These are phyloP conservation scores for Fistulifera solaris DNA, from an alignment of 108 stramenopile species.

Conservation along the genomic window DNA sequence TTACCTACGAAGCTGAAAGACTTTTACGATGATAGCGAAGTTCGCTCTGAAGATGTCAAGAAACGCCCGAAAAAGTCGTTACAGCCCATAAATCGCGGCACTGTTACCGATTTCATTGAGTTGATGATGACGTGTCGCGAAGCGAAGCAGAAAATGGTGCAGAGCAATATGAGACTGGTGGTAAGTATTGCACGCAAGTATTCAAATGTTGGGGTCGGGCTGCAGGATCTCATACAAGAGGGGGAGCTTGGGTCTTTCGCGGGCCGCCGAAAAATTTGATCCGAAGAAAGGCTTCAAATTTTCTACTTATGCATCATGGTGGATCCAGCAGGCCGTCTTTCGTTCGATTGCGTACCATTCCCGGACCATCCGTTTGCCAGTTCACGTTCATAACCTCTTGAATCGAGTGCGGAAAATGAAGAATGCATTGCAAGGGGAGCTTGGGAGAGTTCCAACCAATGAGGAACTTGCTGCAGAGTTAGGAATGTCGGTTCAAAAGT, in stretches of 20 bases:
- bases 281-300: slow-evolving; percentile 85
- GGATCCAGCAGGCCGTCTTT: slow-evolving; percentile 88
- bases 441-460: slow-evolving; percentile 78
- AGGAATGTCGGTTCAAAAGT: slow-evolving; percentile 70
- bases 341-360: slow-evolving; percentile 89
- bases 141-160: slow-evolving; percentile 87
- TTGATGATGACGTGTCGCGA: slow-evolving; percentile 64
- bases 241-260: slow-evolving; percentile 71
- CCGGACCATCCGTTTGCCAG: slow-evolving; percentile 91
- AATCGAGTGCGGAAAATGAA: slow-evolving; percentile 71
- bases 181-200: slow-evolving; percentile 88
- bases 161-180: slow-evolving; percentile 89
- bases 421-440: slow-evolving; percentile 41
- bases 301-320: slow-evolving; percentile 88
- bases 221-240: slow-evolving; percentile 85
- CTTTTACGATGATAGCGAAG: slow-evolving; percentile 44
- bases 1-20: slow-evolving; percentile 44
- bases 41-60: slow-evolving; percentile 4
- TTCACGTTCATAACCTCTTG: slow-evolving; percentile 92
- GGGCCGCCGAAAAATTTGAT: slow-evolving; percentile 87
- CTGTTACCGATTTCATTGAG: slow-evolving; percentile 56
- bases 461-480: slow-evolving; percentile 84
- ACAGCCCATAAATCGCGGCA: slow-evolving; percentile 59
- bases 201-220: slow-evolving; percentile 67
- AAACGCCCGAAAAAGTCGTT: slow-evolving; percentile 20